phyloP scores from a whole-genome alignment of 1,139 yeast genomes.

The Taphrina sp. region DNA sequence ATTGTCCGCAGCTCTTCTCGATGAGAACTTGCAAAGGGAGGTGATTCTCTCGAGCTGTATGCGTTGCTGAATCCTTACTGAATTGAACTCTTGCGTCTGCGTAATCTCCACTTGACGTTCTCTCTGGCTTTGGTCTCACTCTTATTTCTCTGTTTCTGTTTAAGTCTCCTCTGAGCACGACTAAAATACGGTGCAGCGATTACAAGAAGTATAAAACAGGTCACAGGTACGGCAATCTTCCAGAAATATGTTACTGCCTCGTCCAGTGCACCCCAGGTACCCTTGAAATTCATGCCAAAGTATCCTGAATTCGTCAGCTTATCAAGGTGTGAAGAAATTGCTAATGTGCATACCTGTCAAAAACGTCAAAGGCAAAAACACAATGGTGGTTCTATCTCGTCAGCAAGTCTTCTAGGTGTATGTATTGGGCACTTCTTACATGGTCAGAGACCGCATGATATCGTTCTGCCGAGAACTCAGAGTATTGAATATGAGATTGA shows the following conservation, averaged over 20 bases:
- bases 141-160: too few relatives aligned
- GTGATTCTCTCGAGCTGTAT: too few relatives aligned
- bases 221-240: constrained; percentile 54
- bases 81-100: too few relatives aligned
- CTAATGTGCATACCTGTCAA: too few relatives aligned
- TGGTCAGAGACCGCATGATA: constrained; percentile 53
- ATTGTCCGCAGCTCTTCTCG: too few relatives aligned
- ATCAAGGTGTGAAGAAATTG: constrained; percentile 53
- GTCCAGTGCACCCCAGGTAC: constrained; percentile 50
- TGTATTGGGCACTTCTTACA: constrained; percentile 50
- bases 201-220: constrained; percentile 36
- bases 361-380: constrained; percentile 1
- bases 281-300: constrained; percentile 57
- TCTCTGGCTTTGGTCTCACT: too few relatives aligned
- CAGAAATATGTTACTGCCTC: constrained; percentile 52
- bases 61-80: too few relatives aligned
- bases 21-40: too few relatives aligned
- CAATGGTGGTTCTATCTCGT: background rate
- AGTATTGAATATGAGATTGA: constrained; percentile 55
- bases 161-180: background rate
- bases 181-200: background rate
- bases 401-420: background rate
- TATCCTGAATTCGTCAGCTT: constrained; percentile 61
- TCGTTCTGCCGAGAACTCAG: constrained; percentile 54
- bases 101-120: too few relatives aligned